These are phyloP conservation scores for Dovyalis caffra DNA, from an alignment of 345 rosid genomes.

Conservation along the genomic window DNA sequence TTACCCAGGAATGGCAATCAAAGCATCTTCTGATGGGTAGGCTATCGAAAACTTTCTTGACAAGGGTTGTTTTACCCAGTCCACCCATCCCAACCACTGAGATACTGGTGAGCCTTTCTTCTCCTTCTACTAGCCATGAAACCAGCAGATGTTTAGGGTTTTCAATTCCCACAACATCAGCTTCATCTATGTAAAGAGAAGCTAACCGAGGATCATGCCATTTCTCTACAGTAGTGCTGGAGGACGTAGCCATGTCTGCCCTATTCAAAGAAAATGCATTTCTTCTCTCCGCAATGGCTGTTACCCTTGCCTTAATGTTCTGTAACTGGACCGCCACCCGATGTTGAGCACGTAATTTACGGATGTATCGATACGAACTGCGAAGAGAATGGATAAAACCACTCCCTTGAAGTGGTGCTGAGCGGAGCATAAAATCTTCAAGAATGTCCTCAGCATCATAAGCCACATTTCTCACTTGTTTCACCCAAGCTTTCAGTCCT, in stretches of 20 bases:
- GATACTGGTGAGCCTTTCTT: not conserved
- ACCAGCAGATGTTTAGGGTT: not conserved
- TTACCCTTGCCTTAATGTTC: not conserved
- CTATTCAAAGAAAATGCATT: conserved; percentile 7
- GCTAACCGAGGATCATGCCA: conserved; percentile 8
- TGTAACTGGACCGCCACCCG: not conserved
- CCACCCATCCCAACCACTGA: conserved; percentile 16
- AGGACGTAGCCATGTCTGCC: not conserved
- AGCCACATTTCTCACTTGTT: conserved; percentile 15
- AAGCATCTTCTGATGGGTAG: not conserved
- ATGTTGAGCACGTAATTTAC: not conserved
- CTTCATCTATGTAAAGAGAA: conserved; percentile 14
- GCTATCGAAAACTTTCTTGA: conserved; percentile 12
- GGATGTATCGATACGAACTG: not conserved
- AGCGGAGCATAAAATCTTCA: not conserved
- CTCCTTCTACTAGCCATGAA: conserved; percentile 6
- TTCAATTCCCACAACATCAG: conserved; percentile 20
- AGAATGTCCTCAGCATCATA: conserved; percentile 12
- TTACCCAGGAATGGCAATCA: conserved; percentile 9
- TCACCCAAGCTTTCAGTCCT: conserved; percentile 6
- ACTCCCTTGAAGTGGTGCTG: not conserved
- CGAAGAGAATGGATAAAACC: not conserved
- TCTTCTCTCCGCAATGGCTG: conserved; percentile 12
- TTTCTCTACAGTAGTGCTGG: not conserved
- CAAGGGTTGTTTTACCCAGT: conserved; percentile 7